Base-by-base conservation (phyloP, 352 stramenopile genomes). In the Globisporangium megalacanthum region DNA sequence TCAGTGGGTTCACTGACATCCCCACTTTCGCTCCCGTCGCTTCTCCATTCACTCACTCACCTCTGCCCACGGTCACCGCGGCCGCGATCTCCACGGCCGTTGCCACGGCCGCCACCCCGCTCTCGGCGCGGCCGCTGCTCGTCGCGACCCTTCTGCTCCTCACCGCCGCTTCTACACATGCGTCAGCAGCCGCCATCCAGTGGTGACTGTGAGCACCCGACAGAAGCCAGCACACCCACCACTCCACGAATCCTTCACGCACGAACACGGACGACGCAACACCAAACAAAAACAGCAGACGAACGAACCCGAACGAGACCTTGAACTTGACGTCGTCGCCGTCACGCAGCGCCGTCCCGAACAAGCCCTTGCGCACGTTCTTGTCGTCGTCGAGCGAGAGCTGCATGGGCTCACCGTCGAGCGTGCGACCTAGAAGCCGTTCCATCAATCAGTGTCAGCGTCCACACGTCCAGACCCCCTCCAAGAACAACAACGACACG, bases 261-360 rank as follows among this genome's bases (percentile, higher is more conserved):
- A 39, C 7, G 35, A 39, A 1, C 2, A 39, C 6, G 35, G 15
- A 50, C 10, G 5, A 1, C 46, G 15, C n/a, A 14, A 33, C 22
- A 39, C 36, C 15, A n/a, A 25, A 13, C n/a, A 22, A 17, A 49
- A 36, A 48, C 46, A 50, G 25, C 11, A 50, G 46, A 35, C 20
- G 9, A 69, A 35, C 20, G 9, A 69, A 90, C 79, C 79, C 75
- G 36, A 92, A 79, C 25, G 79, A 89, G 31, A 92, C 79, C 65
- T 90, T 90, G 64, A 92, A 92, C 60, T 85, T 86, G 45, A 89
- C 75, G 52, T 78, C 68, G 39, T 81, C 77, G 54, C 81, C 78
- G 14, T 88, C 73, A 35, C 70, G 69, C 47, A 92, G 77, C 15
- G 79, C 82, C 15, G 82, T 92, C 45, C 82, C 82, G 51, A 92